These are phyloP conservation scores for Cladosporium velox DNA, from an alignment of 2,329 filamentous ascomycete species.

Conservation along the genomic window DNA sequence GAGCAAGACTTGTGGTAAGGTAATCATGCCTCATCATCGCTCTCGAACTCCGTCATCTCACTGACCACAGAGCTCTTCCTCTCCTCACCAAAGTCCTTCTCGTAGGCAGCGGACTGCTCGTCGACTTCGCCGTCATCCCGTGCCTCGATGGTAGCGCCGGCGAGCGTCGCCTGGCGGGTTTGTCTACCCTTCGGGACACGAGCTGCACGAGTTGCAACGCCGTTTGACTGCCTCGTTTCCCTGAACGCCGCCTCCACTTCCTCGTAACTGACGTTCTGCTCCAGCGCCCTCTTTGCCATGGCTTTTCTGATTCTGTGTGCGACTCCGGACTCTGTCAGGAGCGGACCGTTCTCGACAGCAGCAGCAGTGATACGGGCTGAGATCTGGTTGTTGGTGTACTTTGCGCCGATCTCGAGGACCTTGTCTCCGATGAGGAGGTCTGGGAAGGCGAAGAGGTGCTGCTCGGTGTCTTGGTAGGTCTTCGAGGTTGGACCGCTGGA, in stretches of 20 bases:
- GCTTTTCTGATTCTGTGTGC: background rate
- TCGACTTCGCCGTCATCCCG: background rate
- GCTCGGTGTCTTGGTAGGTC: background rate
- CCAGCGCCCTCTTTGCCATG: background rate
- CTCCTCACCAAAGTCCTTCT: background rate
- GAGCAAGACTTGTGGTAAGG: background rate
- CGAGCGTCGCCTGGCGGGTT: background rate
- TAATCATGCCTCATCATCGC: background rate
- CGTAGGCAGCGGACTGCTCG: background rate
- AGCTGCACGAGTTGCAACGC: background rate
- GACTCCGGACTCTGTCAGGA: background rate
- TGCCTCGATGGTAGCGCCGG: background rate
- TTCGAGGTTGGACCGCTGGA: background rate
- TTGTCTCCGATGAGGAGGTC: background rate
- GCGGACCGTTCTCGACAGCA: background rate
- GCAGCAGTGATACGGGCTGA: background rate
- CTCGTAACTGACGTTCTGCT: background rate
- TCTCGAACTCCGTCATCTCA: background rate
- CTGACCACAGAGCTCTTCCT: background rate
- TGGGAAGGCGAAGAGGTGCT: conserved; percentile 2
- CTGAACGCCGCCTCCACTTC: background rate
- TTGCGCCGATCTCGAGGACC: background rate
- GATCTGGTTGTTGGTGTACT: background rate
- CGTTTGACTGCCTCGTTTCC: background rate
- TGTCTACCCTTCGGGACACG: background rate